Conservation (phyloP, 441 rosid genomes). For the Erodium trifolium region DNA sequence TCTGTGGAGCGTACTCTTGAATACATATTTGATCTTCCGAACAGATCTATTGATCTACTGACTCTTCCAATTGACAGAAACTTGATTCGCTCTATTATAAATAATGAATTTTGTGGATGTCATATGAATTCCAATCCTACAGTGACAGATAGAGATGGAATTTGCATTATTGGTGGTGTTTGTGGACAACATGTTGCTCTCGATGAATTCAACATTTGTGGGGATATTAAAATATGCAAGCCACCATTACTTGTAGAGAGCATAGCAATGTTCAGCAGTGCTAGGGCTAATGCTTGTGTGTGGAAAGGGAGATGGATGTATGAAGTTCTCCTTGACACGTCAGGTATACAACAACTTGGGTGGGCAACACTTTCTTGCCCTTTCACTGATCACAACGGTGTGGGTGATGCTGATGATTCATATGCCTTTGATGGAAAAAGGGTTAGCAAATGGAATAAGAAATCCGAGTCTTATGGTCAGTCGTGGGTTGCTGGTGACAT, state of each 20-base stretch:
- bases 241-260: constrained; percentile 81
- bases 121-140: constrained; percentile 20
- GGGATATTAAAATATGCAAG: constrained; percentile 60
- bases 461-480: constrained; percentile 73
- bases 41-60: constrained; percentile 50
- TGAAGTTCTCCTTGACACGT: constrained; percentile 84
- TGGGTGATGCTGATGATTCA: constrained; percentile 96
- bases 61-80: constrained; percentile 38
- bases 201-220: constrained; percentile 64
- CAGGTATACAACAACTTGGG: constrained; percentile 87
- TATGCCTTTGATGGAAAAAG: constrained; percentile 97
- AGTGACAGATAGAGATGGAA: constrained; percentile 46
- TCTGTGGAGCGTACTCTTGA: constrained; percentile 83
- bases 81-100: constrained; percentile 40
- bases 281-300: constrained; percentile 74
- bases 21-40: constrained; percentile 58
- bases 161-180: constrained; percentile 39
- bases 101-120: constrained; percentile 42
- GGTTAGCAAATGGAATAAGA: constrained; percentile 85
- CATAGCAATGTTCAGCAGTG: constrained; percentile 80
- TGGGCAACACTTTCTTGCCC: constrained; percentile 91
- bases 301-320: constrained; percentile 99
- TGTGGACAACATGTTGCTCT: constrained; percentile 49
- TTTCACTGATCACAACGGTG: constrained; percentile 87
- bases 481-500: constrained; percentile 91